phyloP scores from a whole-genome alignment of 2,329 filamentous ascomycete species.

The Colletotrichum sublineola region DNA sequence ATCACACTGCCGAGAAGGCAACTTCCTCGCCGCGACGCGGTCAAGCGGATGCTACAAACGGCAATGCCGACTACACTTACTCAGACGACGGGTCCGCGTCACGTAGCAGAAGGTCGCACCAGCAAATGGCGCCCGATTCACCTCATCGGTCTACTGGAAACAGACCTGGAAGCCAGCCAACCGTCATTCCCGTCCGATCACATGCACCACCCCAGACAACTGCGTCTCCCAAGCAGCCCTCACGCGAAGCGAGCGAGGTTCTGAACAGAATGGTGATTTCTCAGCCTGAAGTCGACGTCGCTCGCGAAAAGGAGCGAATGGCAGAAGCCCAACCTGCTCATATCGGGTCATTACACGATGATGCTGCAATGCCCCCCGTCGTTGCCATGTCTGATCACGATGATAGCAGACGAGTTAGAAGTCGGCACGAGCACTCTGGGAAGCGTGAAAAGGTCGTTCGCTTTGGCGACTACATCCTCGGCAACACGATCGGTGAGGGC shows the following conservation, averaged over 20 bases:
- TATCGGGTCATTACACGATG: constrained; percentile 54
- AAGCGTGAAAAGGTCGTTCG: constrained; percentile 78
- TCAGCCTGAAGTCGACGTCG: constrained; percentile 80
- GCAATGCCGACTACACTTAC: constrained; percentile 48
- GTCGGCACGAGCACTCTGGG: constrained; percentile 69
- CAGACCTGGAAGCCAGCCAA: constrained; percentile 49
- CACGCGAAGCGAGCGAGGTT: constrained; percentile 83
- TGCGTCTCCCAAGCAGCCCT: constrained; percentile 70
- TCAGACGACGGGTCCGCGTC: constrained; percentile 54
- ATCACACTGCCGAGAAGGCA: constrained; percentile 60
- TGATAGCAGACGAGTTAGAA: constrained; percentile 65
- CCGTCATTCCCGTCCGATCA: constrained; percentile 61
- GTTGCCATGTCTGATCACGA: constrained; percentile 59
- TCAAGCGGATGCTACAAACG: constrained; percentile 54
- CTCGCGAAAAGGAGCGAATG: constrained; percentile 78
- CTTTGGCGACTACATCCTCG: constrained; percentile 95
- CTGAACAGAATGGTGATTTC: constrained; percentile 83
- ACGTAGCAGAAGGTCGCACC: constrained; percentile 56
- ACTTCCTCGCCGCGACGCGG: constrained; percentile 58
- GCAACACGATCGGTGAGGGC: constrained; percentile 95
- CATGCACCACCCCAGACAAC: constrained; percentile 56
- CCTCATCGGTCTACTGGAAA: constrained; percentile 55
- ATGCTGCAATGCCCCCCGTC: constrained; percentile 60
- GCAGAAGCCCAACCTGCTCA: constrained; percentile 68
- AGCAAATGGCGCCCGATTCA: constrained; percentile 55